Percentiles rank a stretch among this genome's conserved stretches.
These are phyloP conservation scores for Imleria badia DNA, from an alignment of 768 basidiomycete species.

Conservation along the genomic window DNA sequence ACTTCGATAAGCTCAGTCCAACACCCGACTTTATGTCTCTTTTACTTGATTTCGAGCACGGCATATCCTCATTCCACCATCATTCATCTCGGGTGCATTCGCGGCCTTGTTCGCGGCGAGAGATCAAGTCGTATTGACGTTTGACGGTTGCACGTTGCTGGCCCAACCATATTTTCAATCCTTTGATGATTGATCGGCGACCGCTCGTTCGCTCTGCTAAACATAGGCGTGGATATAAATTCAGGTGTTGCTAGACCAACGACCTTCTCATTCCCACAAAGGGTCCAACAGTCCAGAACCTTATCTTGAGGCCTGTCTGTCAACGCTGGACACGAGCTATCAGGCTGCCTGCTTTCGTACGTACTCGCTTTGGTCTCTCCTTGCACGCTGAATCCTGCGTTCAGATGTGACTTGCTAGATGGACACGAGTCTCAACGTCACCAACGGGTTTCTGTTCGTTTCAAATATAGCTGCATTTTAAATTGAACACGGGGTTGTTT, in stretches of 20 bases:
- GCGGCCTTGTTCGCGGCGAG: not conserved
- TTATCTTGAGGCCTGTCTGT: not conserved
- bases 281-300: conserved; percentile 7
- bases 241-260: not conserved
- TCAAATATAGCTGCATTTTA: not conserved
- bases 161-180: not conserved
- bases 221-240: not conserved
- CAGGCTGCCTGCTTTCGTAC: conserved; percentile 8
- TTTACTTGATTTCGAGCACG: conserved; percentile 1
- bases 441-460: not conserved
- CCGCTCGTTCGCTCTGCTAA: not conserved
- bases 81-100: not conserved
- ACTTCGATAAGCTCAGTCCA: not conserved
- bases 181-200: too few relatives aligned
- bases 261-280: conserved; percentile 6
- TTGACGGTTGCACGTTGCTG: not conserved
- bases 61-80: not conserved
- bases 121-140: not conserved
- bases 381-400: not conserved
- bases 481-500: not conserved
- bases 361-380: not conserved
- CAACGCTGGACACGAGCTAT: not conserved
- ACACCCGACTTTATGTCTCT: conserved; percentile 10
- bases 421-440: not conserved
- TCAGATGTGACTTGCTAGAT: not conserved